phyloP scores from a whole-genome alignment of 2,329 filamentous ascomycete genomes.

The Talaromyces sp. region DNA sequence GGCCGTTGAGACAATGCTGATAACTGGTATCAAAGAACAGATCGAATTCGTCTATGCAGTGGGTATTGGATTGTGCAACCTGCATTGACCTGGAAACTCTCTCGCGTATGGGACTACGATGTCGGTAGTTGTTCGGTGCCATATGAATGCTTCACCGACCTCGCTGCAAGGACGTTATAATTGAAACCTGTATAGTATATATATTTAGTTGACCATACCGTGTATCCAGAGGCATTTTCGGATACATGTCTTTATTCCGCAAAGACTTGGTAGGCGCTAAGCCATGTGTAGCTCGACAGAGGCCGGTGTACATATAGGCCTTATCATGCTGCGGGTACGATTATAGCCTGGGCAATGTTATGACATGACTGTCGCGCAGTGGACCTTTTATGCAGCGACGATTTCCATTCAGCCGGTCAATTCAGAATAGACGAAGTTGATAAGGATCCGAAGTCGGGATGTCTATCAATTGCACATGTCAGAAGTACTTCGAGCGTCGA shows the following conservation, averaged over 20 bases:
- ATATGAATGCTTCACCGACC: neutral
- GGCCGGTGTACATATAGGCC: neutral
- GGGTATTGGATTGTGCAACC: neutral
- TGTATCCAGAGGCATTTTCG: neutral
- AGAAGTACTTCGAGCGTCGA: neutral
- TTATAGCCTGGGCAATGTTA: neutral
- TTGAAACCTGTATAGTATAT: neutral
- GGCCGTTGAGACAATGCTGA: neutral
- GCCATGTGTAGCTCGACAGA: no score
- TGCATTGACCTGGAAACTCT: neutral
- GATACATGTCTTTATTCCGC: neutral
- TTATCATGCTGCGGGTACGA: conserved; percentile 3
- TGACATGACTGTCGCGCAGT: neutral
- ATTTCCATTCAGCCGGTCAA: neutral
- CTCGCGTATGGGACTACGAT: neutral
- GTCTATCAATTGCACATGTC: neutral
- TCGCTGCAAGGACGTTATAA: neutral
- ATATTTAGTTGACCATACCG: neutral
- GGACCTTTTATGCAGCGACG: neutral
- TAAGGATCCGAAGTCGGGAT: neutral
- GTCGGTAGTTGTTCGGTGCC: neutral
- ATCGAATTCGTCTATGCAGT: neutral
- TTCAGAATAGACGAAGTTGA: neutral
- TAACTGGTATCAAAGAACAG: neutral
- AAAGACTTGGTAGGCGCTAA: neutral